These are phyloP conservation scores for Ophiostoma quercus DNA, from an alignment of 2,329 filamentous ascomycete genomes.

Conservation along the genomic window DNA sequence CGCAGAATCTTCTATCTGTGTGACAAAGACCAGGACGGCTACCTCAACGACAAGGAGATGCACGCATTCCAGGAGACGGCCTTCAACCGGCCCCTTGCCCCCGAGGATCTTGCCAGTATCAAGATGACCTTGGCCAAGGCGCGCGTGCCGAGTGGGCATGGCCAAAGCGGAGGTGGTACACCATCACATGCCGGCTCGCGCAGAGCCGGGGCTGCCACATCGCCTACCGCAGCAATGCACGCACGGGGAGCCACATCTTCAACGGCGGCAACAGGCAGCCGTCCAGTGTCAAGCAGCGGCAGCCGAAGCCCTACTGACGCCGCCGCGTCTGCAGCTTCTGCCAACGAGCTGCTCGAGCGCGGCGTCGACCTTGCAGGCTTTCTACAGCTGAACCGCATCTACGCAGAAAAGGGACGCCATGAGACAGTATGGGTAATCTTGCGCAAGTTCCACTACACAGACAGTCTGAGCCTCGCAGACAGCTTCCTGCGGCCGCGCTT, in stretches of 20 bases:
- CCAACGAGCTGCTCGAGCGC: conserved; percentile 37
- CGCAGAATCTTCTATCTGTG: conserved; percentile 91
- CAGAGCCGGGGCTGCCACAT: conserved; percentile 46
- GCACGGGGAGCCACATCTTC: conserved; percentile 15
- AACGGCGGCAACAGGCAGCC: conserved; percentile 17
- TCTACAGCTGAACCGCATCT: conserved; percentile 86
- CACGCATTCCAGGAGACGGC: conserved; percentile 85
- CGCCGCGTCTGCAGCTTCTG: not conserved
- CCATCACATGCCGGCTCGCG: conserved; percentile 33
- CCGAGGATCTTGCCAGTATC: conserved; percentile 82
- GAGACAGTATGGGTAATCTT: conserved; percentile 98
- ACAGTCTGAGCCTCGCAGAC: conserved; percentile 87
- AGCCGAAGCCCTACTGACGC: conserved; percentile 6
- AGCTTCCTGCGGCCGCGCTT: conserved; percentile 89
- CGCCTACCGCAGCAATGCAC: not conserved
- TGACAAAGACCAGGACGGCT: conserved; percentile 93
- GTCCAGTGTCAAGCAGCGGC: conserved; percentile 20
- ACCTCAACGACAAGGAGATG: conserved; percentile 83
- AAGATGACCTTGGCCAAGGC: conserved; percentile 76
- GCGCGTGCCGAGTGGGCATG: not conserved
- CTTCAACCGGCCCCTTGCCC: conserved; percentile 79
- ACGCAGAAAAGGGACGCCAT: conserved; percentile 93
- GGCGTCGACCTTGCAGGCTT: conserved; percentile 83
- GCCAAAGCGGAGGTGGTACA: not conserved
- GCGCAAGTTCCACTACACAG: conserved; percentile 91